phyloP scores from a whole-genome alignment of 192 early-diverging fungal genomes.

The Backusella morwellensis region DNA sequence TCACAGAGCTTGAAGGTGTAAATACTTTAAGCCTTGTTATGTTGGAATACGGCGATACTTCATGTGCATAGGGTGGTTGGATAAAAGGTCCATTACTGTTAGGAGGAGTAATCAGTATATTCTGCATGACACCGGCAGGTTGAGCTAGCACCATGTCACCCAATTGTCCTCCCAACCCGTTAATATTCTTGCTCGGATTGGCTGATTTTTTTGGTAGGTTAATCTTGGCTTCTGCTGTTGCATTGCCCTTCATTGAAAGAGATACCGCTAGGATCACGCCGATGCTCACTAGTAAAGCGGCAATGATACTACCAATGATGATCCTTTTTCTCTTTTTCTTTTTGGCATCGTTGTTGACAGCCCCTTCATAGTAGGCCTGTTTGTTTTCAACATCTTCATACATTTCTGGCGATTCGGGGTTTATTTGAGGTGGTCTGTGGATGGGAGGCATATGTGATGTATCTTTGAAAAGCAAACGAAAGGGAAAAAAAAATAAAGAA shows the following conservation, averaged over 20 bases:
- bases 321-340: background rate
- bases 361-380: background rate
- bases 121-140: background rate
- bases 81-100: background rate
- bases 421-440: background rate
- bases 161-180: background rate
- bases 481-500: background rate
- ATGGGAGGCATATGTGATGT: background rate
- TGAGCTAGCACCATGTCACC: background rate
- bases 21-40: conserved; percentile 12
- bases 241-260: background rate
- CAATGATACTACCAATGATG: background rate
- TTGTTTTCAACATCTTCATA: conserved; percentile 1
- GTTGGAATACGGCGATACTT: conserved; percentile 28
- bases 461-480: too few species aligned
- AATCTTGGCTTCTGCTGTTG: background rate
- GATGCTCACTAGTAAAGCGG: background rate
- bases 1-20: background rate
- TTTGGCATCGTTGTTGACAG: background rate
- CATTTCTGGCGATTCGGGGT: background rate
- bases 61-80: background rate
- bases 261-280: conserved; percentile 10
- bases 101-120: background rate
- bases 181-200: background rate
- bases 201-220: background rate